A percentile compares a stretch with the other conserved stretches of the same genome.
Evolutionary conservation across 148 eudicot genomes (phyloP).

Genomic region (Dysphania ambrosioides): DNA sequence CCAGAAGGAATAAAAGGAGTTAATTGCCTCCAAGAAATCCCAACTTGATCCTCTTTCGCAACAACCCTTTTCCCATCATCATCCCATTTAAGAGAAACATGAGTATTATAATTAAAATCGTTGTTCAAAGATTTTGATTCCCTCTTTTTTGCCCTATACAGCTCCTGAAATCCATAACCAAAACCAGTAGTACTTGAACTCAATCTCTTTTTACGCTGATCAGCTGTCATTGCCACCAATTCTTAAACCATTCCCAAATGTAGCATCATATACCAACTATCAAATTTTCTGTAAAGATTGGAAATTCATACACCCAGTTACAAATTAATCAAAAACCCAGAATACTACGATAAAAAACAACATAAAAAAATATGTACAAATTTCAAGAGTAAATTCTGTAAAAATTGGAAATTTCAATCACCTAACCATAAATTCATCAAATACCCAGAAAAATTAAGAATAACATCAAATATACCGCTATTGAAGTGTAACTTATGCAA

Average conservation of each 20-base stretch:
- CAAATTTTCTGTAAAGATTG: no score
- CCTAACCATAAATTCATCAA: no score
- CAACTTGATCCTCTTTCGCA: constrained; percentile 76
- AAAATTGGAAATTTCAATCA: no score
- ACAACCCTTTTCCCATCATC: constrained; percentile 62
- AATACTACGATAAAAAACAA: no score
- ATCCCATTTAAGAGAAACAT: constrained; percentile 81
- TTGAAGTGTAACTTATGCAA: no score
- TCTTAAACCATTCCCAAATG: constrained; percentile 26
- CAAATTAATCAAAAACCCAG: no score
- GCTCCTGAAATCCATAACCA: constrained; percentile 42
- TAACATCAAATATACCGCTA: no score
- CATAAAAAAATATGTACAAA: no score
- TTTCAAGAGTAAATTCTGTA: no score
- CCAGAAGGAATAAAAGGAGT: constrained; percentile 35
- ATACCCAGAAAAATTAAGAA: constrained; percentile 17
- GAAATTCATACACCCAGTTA: not conserved
- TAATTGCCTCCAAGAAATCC: constrained; percentile 60
- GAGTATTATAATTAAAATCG: constrained; percentile 44
- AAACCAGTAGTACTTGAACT: constrained; percentile 32
- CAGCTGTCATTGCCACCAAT: constrained; percentile 66
- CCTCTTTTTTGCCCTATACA: constrained; percentile 52
- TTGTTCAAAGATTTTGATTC: constrained; percentile 34
- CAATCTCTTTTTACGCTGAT: constrained; percentile 67
- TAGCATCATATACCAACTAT: constrained; percentile 20